Conservation (phyloP, 805 yeast genomes). For the Osmozyma mogii region DNA sequence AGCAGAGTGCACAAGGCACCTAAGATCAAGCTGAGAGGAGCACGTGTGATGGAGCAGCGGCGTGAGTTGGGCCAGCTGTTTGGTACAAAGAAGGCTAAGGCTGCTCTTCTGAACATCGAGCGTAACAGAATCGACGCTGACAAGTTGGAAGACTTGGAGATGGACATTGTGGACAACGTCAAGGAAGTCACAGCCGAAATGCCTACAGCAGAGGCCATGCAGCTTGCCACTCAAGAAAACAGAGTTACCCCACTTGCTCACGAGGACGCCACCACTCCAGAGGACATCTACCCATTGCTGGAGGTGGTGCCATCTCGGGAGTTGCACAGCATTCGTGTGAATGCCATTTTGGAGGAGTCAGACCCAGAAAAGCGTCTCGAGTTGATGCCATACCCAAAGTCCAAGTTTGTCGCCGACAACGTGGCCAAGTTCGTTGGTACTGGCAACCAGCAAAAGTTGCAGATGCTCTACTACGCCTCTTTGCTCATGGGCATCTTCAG, state of each 20-base stretch:
- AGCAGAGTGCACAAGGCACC: slow-evolving; percentile 56
- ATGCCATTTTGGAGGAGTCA: slow-evolving; percentile 49
- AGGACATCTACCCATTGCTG: slow-evolving; percentile 71
- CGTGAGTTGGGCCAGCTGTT: slow-evolving; percentile 89
- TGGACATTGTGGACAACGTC: slow-evolving; percentile 77
- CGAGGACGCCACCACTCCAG: slow-evolving; percentile 72
- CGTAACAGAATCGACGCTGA: slow-evolving; percentile 84
- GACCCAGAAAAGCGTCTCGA: slow-evolving; percentile 41
- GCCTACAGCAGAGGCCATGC: slow-evolving; percentile 64
- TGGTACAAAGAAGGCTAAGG: slow-evolving; percentile 94
- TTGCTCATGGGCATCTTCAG: slow-evolving; percentile 72
- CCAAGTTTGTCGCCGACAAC: slow-evolving; percentile 47
- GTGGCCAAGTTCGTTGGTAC: slow-evolving; percentile 28
- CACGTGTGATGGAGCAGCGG: slow-evolving; percentile 52
- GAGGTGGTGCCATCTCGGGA: slow-evolving; percentile 65
- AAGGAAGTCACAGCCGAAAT: slow-evolving; percentile 59
- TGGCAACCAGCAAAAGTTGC: slow-evolving; percentile 49
- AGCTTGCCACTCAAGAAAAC: slow-evolving; percentile 47
- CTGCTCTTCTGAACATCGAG: slow-evolving; percentile 73
- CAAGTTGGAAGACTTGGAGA: slow-evolving; percentile 62
- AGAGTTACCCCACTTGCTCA: slow-evolving; percentile 81
- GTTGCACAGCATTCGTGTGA: slow-evolving; percentile 55
- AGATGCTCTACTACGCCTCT: slow-evolving; percentile 73
- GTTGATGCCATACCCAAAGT: slow-evolving; percentile 53
- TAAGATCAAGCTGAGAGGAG: slow-evolving; percentile 47